Base-by-base conservation (phyloP, 805 yeast genomes). In the Metschnikowia aberdeeniae region DNA sequence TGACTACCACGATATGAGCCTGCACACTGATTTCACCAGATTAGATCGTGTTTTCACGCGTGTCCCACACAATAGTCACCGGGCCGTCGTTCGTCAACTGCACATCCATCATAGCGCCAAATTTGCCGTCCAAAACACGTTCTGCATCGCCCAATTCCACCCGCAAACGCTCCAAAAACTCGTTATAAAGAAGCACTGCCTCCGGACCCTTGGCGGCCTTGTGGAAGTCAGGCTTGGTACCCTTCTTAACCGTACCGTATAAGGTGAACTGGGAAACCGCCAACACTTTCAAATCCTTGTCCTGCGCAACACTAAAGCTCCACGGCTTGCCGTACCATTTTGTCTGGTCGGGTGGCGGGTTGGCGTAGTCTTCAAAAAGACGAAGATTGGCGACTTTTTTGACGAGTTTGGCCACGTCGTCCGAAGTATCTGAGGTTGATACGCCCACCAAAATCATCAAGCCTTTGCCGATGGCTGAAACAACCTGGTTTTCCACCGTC, bases 51-150 rank as follows among this genome's bases (percentile, higher is more conserved):
- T 35, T 39, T 13, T 45, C 52, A 33, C 46, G 27, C 1, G 92
- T 84, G 60, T 90, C 97, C 68, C 85, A 77, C 17, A 83, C 77
- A 28, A 92, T 84, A 0, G 98, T 92, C 0, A 87, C 89, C 0
- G 98, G 98, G 1, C 98, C 98, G 57, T 92, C 97, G 58, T 93
- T 93, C 11, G 84, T 80, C 49, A 92, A 64, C 1, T 77, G 76
- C 12, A 95, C 97, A 51, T 88, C 95, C 99, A 93, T 93, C 96
- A 92, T 87, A 9, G 92, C 98, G 0, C 98, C 99, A 61, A 93
- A 93, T 44, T 79, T 72, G 2, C 99, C 99, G 56, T 90, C 97
- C 51, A 83, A 76, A 3, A 89, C 95, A 38, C 78, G 79, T 5
- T 57, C 60, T 0, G 73, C 81, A 1, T 71, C 75, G 0, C 86